A percentile compares a stretch with the other conserved stretches of the same genome.
phyloP scores from a whole-genome alignment of 2,329 filamentous ascomycete genomes.

The Exophiala spinifera region DNA sequence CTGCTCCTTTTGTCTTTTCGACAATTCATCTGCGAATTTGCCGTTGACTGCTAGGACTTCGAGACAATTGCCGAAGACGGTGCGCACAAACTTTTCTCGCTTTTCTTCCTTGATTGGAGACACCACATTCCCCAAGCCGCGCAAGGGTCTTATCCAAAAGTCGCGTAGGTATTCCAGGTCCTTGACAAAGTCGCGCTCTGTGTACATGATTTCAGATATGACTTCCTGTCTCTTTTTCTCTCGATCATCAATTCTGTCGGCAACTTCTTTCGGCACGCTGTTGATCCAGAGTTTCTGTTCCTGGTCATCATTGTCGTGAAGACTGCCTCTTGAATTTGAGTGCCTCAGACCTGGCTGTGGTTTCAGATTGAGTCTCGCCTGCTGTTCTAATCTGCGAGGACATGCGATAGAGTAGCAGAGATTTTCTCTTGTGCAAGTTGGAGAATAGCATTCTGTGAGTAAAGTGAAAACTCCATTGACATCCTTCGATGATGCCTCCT shows the following conservation, averaged over 20 bases:
- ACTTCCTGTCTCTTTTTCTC: conserved; percentile 98
- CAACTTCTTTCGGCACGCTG: conserved; percentile 90
- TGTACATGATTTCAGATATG: conserved; percentile 98
- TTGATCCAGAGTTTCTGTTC: conserved; percentile 99
- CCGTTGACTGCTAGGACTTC: conserved; percentile 93
- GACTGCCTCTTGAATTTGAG: conserved; percentile 65
- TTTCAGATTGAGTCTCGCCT: conserved; percentile 89
- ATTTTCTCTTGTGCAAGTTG: conserved; percentile 91
- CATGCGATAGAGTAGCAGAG: conserved; percentile 98
- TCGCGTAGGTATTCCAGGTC: conserved; percentile 95
- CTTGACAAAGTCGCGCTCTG: conserved; percentile 97
- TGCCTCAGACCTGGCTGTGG: conserved; percentile 81
- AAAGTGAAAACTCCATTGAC: conserved; percentile 97
- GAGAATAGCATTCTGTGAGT: conserved; percentile 95
- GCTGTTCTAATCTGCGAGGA: conserved; percentile 87
- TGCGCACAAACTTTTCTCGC: conserved; percentile 85
- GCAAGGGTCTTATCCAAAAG: conserved; percentile 95
- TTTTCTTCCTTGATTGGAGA: conserved; percentile 87
- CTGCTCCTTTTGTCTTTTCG: conserved; percentile 82
- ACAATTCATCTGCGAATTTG: conserved; percentile 80
- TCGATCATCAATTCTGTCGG: conserved; percentile 80
- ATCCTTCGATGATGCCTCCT: conserved; percentile 66
- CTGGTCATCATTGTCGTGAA: conserved; percentile 85
- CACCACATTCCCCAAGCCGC: conserved; percentile 60
- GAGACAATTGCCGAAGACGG: conserved; percentile 92